Evolutionary conservation across 2,329 filamentous ascomycete genomes (phyloP), one percentile per base, ranked within the genome.

Genomic region (Aspergillus jensenii): DNA sequence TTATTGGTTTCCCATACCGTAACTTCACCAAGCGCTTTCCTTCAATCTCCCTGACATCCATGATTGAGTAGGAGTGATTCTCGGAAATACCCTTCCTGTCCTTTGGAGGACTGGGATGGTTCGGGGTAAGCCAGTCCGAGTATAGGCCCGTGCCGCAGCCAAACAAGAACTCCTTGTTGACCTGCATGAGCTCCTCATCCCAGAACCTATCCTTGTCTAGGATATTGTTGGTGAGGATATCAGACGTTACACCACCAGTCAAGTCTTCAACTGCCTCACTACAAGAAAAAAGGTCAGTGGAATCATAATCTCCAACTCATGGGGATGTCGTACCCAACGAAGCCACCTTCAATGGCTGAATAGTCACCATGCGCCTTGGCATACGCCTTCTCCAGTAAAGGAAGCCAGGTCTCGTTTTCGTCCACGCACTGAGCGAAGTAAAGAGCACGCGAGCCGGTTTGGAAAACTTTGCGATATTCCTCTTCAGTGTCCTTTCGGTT

Each of bases 331-430:
- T 74, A 82, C 69, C 82, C 88, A 17, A 88, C 87, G 69, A 87
- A 91, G 0, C 90, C 90, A 6, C 90, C 89, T 41, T 89, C 83
- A 35, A 96, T 90, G 1, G 88, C 83, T 17, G 82, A 84, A 65
- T 89, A 96, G 68, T 95, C 90, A 3, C 90, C 90, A 65, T 95
- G 90, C 0, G 89, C 89, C 72, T 95, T 95, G 33, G 60, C 60
- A 40, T 62, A 62, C 8, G 60, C 60, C 50, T 62, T 62, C 41
- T 62, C 60, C 17, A 62, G 46, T 35, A 62, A 55, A 15, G 60
- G 60, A 17, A 62, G 46, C 60, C 60, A 62, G n/a, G 60, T 62
- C 50, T 62, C 60, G 8, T 62, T 62, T 25, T 60, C 58, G 41
- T 62, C 58, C 40, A 56, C 58, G 35, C 60, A 62, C 23, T 62